Evolutionary conservation across 495 filamentous ascomycete genomes (phyloP).

Genomic region (Penicillium tannophilum): DNA sequence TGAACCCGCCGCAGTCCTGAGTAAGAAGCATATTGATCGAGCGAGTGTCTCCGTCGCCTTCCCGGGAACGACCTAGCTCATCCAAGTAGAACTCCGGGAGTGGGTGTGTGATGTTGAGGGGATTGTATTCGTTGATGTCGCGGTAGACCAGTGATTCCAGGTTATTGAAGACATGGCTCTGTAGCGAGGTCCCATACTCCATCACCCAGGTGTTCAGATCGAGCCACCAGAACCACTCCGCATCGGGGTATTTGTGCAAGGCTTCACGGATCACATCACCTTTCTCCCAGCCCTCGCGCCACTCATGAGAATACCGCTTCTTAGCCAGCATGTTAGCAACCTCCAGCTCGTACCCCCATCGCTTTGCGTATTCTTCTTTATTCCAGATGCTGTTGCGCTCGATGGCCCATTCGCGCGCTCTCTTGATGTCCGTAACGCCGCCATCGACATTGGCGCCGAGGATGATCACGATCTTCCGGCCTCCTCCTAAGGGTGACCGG

Average conservation of each 20-base stretch:
- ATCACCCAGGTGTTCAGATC: slow-evolving; percentile 98
- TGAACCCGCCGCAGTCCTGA: slow-evolving; percentile 96
- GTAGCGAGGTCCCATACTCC: slow-evolving; percentile 90
- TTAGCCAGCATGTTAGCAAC: slow-evolving; percentile 98
- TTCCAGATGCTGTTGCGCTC: slow-evolving; percentile 95
- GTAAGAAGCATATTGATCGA: slow-evolving; percentile 88
- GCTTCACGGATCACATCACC: slow-evolving; percentile 91
- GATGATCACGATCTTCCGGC: slow-evolving; percentile 90
- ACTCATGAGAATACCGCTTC: slow-evolving; percentile 98
- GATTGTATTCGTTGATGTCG: slow-evolving; percentile 96
- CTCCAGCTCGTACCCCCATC: slow-evolving; percentile 95
- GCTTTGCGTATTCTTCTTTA: slow-evolving; percentile 81
- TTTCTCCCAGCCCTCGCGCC: slow-evolving; percentile 99
- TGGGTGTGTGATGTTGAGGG: slow-evolving; percentile 89
- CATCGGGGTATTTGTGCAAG: slow-evolving; percentile 90
- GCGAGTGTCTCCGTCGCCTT: slow-evolving; percentile 69
- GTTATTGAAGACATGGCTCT: slow-evolving; percentile 84
- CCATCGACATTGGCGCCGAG: slow-evolving; percentile 92
- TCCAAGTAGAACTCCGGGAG: slow-evolving; percentile 74
- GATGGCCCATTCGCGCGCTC: slow-evolving; percentile 95
- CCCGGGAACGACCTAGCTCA: slow-evolving; percentile 63
- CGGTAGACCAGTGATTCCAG: slow-evolving; percentile 79
- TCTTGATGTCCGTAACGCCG: slow-evolving; percentile 99
- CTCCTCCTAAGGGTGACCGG: slow-evolving; percentile 69
- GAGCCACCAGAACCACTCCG: slow-evolving; percentile 99